phyloP scores from a whole-genome alignment of 495 filamentous ascomycete species.

The Xylaria flabelliformis region DNA sequence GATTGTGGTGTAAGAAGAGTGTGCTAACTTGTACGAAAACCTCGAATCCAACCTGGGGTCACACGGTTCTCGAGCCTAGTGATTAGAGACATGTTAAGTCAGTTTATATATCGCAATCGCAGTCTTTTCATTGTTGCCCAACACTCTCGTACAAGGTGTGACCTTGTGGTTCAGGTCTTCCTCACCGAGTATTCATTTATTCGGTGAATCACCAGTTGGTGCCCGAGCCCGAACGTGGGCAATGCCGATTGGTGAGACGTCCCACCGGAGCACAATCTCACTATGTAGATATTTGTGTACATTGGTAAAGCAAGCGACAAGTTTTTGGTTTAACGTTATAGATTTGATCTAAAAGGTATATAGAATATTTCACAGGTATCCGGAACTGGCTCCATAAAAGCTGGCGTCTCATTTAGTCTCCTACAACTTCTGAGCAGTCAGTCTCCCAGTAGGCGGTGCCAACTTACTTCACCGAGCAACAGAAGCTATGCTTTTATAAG shows the following conservation, averaged over 20 bases:
- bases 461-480: background rate
- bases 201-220: slow-evolving; percentile 25
- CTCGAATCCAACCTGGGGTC: background rate
- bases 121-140: slow-evolving; percentile 7
- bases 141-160: background rate
- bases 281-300: background rate
- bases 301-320: background rate
- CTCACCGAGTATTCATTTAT: slow-evolving; percentile 16
- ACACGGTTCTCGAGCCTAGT: background rate
- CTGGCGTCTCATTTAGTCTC: background rate
- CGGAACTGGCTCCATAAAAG: background rate
- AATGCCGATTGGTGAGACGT: slow-evolving; percentile 30
- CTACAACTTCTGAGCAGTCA: background rate
- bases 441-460: background rate
- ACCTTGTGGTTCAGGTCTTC: background rate
- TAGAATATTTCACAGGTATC: background rate
- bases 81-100: background rate
- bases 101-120: background rate
- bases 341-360: background rate
- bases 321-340: background rate
- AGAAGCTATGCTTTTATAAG: no score
- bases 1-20: background rate
- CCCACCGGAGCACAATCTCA: background rate
- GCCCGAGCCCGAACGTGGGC: slow-evolving; percentile 34
- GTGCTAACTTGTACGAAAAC: background rate